phyloP scores from a whole-genome alignment of 371 early-diverging fungal genomes.

The Syncephalastrum sp. region DNA sequence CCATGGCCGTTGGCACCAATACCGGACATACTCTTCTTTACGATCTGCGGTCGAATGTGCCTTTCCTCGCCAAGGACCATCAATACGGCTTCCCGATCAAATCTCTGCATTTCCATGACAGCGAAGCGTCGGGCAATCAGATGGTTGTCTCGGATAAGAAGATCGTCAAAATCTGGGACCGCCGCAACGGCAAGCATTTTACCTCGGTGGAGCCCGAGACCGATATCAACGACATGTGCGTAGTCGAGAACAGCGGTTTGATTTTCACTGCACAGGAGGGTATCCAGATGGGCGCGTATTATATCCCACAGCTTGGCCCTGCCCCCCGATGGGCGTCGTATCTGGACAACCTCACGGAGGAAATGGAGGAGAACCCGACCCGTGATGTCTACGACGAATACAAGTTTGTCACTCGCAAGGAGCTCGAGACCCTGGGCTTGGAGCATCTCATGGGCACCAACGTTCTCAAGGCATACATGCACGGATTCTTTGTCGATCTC shows the following conservation, averaged over 20 bases:
- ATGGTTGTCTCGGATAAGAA: conserved; percentile 90
- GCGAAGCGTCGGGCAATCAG: conserved; percentile 61
- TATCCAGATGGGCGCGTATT: conserved; percentile 91
- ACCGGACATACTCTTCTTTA: conserved; percentile 91
- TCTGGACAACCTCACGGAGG: conserved; percentile 97
- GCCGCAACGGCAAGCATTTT: conserved; percentile 75
- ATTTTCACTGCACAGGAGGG: conserved; percentile 95
- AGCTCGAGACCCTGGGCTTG: conserved; percentile 83
- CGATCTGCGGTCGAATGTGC: conserved; percentile 89
- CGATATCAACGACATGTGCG: conserved; percentile 93
- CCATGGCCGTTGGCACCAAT: conserved; percentile 88
- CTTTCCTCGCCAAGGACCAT: conserved; percentile 90
- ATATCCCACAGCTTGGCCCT: conserved; percentile 91
- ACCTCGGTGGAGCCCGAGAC: conserved; percentile 89
- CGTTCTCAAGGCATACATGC: conserved; percentile 96
- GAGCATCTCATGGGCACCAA: conserved; percentile 94
- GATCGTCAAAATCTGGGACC: conserved; percentile 93
- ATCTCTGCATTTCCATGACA: conserved; percentile 79
- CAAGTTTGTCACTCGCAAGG: conserved; percentile 94
- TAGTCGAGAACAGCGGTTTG: conserved; percentile 85
- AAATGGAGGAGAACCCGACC: conserved; percentile 92
- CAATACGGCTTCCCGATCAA: conserved; percentile 98
- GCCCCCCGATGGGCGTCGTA: conserved; percentile 97
- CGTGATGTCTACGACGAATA: conserved; percentile 94
- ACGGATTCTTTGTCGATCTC: conserved; percentile 96